phyloP scores from a whole-genome alignment of 257 asterid genomes.

The Forsythia suspensa region DNA sequence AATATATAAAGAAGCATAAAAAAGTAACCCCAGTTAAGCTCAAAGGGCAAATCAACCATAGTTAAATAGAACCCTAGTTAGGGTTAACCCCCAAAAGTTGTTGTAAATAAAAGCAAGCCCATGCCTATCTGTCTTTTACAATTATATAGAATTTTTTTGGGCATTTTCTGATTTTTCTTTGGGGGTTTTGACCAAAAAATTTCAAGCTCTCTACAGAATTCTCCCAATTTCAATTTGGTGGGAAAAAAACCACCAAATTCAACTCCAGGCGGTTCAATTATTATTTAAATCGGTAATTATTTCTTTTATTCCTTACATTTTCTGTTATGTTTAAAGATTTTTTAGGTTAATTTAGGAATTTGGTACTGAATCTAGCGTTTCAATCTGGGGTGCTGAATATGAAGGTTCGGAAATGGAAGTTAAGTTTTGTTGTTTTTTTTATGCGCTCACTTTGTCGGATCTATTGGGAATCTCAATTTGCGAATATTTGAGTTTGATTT shows the following conservation, averaged over 20 bases:
- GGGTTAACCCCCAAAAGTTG: constrained; percentile 31
- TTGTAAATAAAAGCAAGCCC: constrained; percentile 31
- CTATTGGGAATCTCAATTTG: constrained; percentile 30
- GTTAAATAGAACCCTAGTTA: constrained; percentile 39
- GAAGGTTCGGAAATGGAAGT: constrained; percentile 19
- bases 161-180: constrained; percentile 35
- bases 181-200: constrained; percentile 47
- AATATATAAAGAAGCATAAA: background rate
- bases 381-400: constrained; percentile 24
- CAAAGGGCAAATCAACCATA: constrained; percentile 21
- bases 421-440: constrained; percentile 20
- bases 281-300: constrained; percentile 25
- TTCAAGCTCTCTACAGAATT: constrained; percentile 24
- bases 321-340: constrained; percentile 1
- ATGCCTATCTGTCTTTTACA: constrained; percentile 24
- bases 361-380: constrained; percentile 41
- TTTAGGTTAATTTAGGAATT: background rate
- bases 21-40: constrained; percentile 43
- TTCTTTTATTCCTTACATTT: background rate
- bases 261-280: constrained; percentile 23
- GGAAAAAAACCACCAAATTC: constrained; percentile 34
- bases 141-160: constrained; percentile 39
- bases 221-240: constrained; percentile 42
- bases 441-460: constrained; percentile 29
- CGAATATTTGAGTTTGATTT: constrained; percentile 21